Conservation (phyloP, 805 yeast species). For the Candida fluviatilis region DNA sequence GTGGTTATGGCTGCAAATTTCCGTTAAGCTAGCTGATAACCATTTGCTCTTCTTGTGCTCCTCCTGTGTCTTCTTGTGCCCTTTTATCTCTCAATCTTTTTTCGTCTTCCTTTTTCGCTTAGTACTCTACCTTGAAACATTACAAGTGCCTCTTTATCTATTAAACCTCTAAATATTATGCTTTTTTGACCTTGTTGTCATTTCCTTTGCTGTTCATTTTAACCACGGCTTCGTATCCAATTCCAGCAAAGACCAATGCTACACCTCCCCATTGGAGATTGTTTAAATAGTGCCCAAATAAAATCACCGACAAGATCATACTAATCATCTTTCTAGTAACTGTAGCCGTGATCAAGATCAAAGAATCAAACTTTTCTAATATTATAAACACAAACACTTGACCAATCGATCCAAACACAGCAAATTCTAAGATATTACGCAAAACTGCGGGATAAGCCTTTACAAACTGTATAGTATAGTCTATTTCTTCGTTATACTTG, state of each 20-base stretch:
- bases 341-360: conserved; percentile 84
- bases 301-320: conserved; percentile 81
- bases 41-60: no score
- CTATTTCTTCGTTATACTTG: conserved; percentile 43
- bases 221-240: conserved; percentile 66
- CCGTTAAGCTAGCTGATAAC: no score
- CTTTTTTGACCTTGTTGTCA: conserved; percentile 1
- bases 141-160: no score
- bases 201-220: conserved; percentile 16
- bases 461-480: conserved; percentile 48
- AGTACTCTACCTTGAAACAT: no score
- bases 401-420: conserved; percentile 83
- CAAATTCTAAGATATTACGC: conserved; percentile 59
- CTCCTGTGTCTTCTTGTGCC: no score
- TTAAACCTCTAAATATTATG: not conserved
- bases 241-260: conserved; percentile 75
- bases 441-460: conserved; percentile 49
- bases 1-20: no score
- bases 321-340: conserved; percentile 96
- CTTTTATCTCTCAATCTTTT: no score
- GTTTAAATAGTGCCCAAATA: conserved; percentile 76
- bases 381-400: conserved; percentile 91
- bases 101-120: no score
- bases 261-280: conserved; percentile 77
- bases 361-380: conserved; percentile 77